These are phyloP conservation scores for Saturnispora sanitii DNA, from an alignment of 805 yeast species.

Conservation along the genomic window DNA sequence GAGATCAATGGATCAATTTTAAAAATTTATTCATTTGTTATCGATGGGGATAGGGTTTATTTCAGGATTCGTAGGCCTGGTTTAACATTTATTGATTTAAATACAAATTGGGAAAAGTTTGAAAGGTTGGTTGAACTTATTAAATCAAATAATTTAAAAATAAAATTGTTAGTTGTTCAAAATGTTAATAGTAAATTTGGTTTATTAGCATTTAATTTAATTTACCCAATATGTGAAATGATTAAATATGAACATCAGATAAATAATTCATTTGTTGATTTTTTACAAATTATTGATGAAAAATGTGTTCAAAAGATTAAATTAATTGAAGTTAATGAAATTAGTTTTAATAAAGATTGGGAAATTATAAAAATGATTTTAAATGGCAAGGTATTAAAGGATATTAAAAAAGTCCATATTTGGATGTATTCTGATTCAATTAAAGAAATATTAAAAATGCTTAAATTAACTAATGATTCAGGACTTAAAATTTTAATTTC, in stretches of 20 bases:
- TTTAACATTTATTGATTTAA: conserved; percentile 5
- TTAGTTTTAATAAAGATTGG: conserved; percentile 1
- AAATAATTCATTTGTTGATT: neutral
- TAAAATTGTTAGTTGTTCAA: conserved; percentile 3
- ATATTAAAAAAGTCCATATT: neutral
- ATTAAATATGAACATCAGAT: conserved; percentile 7
- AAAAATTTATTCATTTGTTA: conserved; percentile 3
- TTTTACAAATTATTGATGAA: neutral
- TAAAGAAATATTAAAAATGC: neutral
- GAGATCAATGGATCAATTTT: neutral
- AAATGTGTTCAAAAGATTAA: conserved; percentile 1
- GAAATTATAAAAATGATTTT: neutral
- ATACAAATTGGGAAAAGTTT: conserved; percentile 1
- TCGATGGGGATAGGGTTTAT: conserved; percentile 4
- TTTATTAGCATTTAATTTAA: conserved; percentile 2
- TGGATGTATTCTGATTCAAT: conserved; percentile 7
- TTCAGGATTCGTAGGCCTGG: conserved; percentile 4
- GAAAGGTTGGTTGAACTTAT: neutral
- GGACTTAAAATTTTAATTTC: neutral
- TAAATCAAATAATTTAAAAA: neutral
- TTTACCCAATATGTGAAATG: neutral
- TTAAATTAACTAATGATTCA: neutral
- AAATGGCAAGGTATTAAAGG: neutral
- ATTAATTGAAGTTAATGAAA: conserved; percentile 4
- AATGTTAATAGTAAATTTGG: conserved; percentile 1